A percentile compares a stretch with the other conserved stretches of the same genome.
These are phyloP conservation scores for Protostelium mycophagum DNA, from an alignment of 78 protist species.

Conservation along the genomic window DNA sequence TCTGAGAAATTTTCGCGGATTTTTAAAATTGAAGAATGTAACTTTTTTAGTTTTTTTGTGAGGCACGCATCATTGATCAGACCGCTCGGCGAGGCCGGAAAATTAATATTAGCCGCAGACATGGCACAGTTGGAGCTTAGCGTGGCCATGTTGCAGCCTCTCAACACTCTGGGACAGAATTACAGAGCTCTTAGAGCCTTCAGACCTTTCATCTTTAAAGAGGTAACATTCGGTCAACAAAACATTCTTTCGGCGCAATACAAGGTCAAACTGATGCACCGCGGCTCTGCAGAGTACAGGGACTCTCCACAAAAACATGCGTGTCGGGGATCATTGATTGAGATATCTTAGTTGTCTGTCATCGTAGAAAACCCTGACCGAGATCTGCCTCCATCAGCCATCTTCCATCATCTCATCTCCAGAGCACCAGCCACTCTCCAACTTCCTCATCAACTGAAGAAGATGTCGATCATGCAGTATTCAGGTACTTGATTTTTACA, in stretches of 20 bases:
- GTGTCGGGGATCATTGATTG: too few species aligned
- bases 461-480: not conserved
- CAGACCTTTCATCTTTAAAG: not conserved
- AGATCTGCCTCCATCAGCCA: not conserved
- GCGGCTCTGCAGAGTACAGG: too few species aligned
- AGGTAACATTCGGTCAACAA: not conserved
- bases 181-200: not conserved
- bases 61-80: not conserved
- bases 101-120: not conserved
- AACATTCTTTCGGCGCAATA: too few species aligned
- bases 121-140: not conserved
- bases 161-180: not conserved
- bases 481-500: too few species aligned
- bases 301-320: too few species aligned
- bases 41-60: not conserved
- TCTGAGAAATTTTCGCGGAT: too few species aligned
- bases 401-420: not conserved
- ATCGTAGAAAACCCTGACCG: not conserved
- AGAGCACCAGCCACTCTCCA: not conserved
- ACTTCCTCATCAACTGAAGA: not conserved
- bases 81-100: not conserved
- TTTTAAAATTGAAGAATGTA: not conserved
- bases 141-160: not conserved
- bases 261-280: too few species aligned
- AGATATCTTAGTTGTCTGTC: not conserved